Conservation (phyloP, 139 green algal species). For the Asterochloris sp. region DNA sequence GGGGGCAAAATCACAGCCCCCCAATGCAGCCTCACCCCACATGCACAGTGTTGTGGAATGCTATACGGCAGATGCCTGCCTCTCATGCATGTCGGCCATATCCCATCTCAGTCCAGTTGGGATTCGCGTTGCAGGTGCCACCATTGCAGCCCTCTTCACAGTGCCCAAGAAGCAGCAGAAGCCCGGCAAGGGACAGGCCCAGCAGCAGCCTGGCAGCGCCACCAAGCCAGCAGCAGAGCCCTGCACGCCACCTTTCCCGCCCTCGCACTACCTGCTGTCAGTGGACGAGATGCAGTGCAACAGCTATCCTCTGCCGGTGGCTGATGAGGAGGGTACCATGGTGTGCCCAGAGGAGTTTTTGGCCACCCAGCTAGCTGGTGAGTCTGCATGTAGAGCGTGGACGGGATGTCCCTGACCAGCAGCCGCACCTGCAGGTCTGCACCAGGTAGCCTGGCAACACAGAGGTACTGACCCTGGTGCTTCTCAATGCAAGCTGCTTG, state of each 20-base stretch:
- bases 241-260: constrained; percentile 39
- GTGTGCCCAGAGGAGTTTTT: constrained; percentile 31
- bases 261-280: constrained; percentile 48
- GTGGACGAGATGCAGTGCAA: constrained; percentile 42
- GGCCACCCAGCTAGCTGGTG: constrained; percentile 19
- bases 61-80: not conserved
- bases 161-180: constrained; percentile 51
- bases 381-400: not conserved
- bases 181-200: constrained; percentile 22
- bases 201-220: constrained; percentile 5
- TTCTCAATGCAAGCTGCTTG: too few relatives aligned
- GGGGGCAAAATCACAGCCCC: not conserved
- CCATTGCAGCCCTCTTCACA: constrained; percentile 39
- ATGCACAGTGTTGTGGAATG: not conserved
- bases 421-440: too few relatives aligned
- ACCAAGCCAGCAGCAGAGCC: not conserved
- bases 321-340: constrained; percentile 1
- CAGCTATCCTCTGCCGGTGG: constrained; percentile 49
- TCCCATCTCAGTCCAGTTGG: not conserved
- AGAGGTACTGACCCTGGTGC: too few relatives aligned
- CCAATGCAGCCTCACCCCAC: not conserved
- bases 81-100: not conserved
- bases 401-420: too few relatives aligned
- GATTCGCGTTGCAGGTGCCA: constrained; percentile 31
- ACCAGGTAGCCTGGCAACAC: too few relatives aligned